A percentile compares a stretch with the other conserved stretches of the same genome.
Evolutionary conservation across 345 rosid species (phyloP).

Genomic region (Citrus cavaleriei): DNA sequence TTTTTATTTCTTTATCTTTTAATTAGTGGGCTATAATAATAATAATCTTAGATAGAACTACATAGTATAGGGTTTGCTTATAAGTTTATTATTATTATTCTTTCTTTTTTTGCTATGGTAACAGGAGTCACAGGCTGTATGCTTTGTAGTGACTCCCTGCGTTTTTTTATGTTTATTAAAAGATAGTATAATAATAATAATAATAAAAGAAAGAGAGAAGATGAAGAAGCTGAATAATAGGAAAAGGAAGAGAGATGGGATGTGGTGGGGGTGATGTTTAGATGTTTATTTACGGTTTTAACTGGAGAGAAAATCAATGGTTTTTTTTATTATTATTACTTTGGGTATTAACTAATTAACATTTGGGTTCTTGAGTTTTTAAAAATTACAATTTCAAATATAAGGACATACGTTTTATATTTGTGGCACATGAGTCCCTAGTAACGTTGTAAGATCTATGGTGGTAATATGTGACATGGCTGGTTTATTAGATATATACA

Average conservation of each 20-base stretch:
- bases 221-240: neutral
- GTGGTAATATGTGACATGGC: no score
- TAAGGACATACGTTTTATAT: no score
- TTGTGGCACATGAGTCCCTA: no score
- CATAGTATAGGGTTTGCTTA: no score
- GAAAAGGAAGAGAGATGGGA: neutral
- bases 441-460: no score
- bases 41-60: no score
- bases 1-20: no score
- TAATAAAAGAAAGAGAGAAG: neutral
- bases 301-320: neutral
- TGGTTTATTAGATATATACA: no score
- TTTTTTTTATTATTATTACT: neutral
- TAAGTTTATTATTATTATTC: neutral
- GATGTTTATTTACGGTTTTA: neutral
- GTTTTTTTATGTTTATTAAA: neutral
- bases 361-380: no score
- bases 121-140: slow-evolving; percentile 30
- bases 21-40: no score
- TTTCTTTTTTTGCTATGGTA: neutral
- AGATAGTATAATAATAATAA: neutral
- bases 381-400: no score
- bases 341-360: no score
- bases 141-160: neutral
- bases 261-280: neutral